These are phyloP conservation scores for Mollisiaceae sp. DNA, from an alignment of 2,329 filamentous ascomycete species.

Conservation along the genomic window DNA sequence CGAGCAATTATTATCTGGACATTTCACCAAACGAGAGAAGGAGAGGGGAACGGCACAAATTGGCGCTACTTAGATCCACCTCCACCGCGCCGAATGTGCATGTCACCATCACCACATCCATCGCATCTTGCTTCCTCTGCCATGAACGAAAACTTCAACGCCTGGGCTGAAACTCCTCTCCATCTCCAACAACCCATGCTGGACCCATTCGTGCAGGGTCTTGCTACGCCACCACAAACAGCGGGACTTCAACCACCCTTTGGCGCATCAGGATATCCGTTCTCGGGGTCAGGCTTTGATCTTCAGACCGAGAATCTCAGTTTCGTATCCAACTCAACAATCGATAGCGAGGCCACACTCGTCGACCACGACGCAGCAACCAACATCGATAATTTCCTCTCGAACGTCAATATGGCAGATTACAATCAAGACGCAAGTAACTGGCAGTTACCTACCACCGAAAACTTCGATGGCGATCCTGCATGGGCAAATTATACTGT, in stretches of 20 bases:
- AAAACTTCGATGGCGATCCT: slow-evolving; percentile 27
- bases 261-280: slow-evolving; percentile 25
- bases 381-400: slow-evolving; percentile 32
- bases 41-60: slow-evolving; percentile 58
- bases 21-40: slow-evolving; percentile 57
- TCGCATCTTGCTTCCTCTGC: slow-evolving; percentile 57
- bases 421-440: slow-evolving; percentile 19
- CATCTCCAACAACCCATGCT: slow-evolving; percentile 45
- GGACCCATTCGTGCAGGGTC: slow-evolving; percentile 57
- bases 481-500: slow-evolving; percentile 30
- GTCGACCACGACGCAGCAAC: slow-evolving; percentile 30
- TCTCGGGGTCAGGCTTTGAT: slow-evolving; percentile 26
- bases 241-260: slow-evolving; percentile 51
- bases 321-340: slow-evolving; percentile 45
- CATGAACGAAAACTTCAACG: slow-evolving; percentile 63
- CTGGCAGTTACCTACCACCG: slow-evolving; percentile 26
- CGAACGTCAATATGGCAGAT: slow-evolving; percentile 23
- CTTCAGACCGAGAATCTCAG: slow-evolving; percentile 41
- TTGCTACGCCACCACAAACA: slow-evolving; percentile 62
- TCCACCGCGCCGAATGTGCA: slow-evolving; percentile 33
- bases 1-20: slow-evolving; percentile 68
- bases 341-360: slow-evolving; percentile 42
- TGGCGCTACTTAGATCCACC: slow-evolving; percentile 60
- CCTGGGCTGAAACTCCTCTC: slow-evolving; percentile 49
- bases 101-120: slow-evolving; percentile 45